These are phyloP conservation scores for Kodamaea hsintzibuensis DNA, from an alignment of 805 yeast genomes.

Conservation along the genomic window DNA sequence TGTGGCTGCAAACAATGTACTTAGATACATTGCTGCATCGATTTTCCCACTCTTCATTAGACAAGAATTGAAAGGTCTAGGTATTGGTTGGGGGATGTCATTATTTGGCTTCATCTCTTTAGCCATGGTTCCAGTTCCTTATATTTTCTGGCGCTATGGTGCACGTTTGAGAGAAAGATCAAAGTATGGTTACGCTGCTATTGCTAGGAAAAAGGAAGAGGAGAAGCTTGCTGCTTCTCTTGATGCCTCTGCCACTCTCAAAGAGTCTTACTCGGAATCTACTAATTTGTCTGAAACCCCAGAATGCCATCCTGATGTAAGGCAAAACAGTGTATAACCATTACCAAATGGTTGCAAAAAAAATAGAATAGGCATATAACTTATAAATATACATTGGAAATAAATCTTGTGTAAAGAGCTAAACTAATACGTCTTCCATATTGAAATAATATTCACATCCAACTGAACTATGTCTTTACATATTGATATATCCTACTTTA, in stretches of 20 bases:
- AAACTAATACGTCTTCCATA: too few relatives aligned
- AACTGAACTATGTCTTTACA: too few relatives aligned
- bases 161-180: constrained; percentile 55
- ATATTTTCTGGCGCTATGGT: constrained; percentile 64
- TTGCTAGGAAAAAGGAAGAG: constrained; percentile 18
- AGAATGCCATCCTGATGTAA: not conserved
- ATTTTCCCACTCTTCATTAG: constrained; percentile 83
- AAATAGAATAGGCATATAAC: too few relatives aligned
- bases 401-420: too few relatives aligned
- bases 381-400: too few relatives aligned
- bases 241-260: constrained; percentile 5
- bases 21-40: constrained; percentile 73
- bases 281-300: not conserved
- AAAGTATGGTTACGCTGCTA: constrained; percentile 59
- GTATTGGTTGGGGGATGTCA: constrained; percentile 79
- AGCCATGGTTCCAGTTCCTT: constrained; percentile 76
- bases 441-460: too few relatives aligned
- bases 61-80: constrained; percentile 75
- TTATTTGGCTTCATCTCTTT: constrained; percentile 65
- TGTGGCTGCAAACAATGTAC: constrained; percentile 80
- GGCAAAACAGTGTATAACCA: not conserved
- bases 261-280: constrained; percentile 5
- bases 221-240: constrained; percentile 13
- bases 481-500: too few relatives aligned
- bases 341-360: too few relatives aligned